phyloP scores from a whole-genome alignment of 805 yeast species.

The Yarrowia deformans region DNA sequence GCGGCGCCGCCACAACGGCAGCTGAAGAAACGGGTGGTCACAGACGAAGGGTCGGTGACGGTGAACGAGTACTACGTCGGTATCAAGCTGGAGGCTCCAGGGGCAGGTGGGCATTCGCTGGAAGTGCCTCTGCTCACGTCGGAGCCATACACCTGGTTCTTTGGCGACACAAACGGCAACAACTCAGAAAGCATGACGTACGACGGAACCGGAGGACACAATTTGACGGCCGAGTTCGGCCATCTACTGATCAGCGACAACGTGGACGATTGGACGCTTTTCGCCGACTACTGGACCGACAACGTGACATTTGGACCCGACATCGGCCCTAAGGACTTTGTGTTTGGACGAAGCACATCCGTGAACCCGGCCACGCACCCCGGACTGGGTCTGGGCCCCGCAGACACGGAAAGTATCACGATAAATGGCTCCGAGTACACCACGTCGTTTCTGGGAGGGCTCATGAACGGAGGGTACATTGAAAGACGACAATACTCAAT shows the following conservation, averaged over 20 bases:
- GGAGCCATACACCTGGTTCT: conserved; percentile 14
- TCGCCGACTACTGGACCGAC: conserved; percentile 35
- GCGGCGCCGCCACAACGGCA: neutral
- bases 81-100: conserved; percentile 10
- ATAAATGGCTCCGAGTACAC: conserved; percentile 5
- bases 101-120: conserved; percentile 19
- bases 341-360: conserved; percentile 4
- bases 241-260: conserved; percentile 2
- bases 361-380: conserved; percentile 1
- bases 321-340: conserved; percentile 9
- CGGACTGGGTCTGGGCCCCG: conserved; percentile 22
- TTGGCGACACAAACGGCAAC: conserved; percentile 18
- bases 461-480: conserved; percentile 14
- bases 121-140: neutral
- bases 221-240: neutral
- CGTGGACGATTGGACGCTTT: conserved; percentile 17
- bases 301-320: conserved; percentile 10
- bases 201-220: conserved; percentile 2
- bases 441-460: conserved; percentile 16
- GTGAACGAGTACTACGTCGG: conserved; percentile 6
- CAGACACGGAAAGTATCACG: neutral
- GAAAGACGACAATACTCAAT: conserved; percentile 11
- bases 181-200: neutral
- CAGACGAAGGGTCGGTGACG: conserved; percentile 11
- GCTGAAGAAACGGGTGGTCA: conserved; percentile 19